Base-by-base conservation (phyloP, 352 stramenopile genomes). In the Lagenidium giganteum region DNA sequence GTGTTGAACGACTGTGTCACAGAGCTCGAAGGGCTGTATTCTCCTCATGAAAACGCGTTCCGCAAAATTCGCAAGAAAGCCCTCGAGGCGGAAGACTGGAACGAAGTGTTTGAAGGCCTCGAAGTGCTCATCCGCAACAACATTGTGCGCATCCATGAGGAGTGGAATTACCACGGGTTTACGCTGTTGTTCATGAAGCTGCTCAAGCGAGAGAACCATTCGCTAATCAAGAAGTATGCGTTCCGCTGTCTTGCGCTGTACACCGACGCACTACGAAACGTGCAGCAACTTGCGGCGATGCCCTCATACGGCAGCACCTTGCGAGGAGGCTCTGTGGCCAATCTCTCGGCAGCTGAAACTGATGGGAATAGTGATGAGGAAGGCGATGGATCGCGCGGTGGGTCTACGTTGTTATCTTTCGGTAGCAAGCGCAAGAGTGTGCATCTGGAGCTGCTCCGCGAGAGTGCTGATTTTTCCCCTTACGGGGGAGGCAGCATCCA, bases 221-320 rank as follows among this genome's bases (percentile, higher is more conserved):
- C 78, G 5, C 77, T 92, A 27, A 93, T 95, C 56, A 95, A 93
- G 51, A 93, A 95, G 45, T 94, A 94, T 51, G 82, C 82, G 5
- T 94, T 94, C 52, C 66, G 82, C 2, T 94, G 82, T 44, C 57
- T 94, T 21, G 77, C 82, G 32, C 61, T 94, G 14, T 94, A 88
- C 51, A 72, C 79, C 3, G 82, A 94, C 48, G 82, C 76, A 5
- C 87, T 76, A 27, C 63, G 82, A 24, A 87, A 67, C 48, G 49
- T 82, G n/a, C 58, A 76, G 53, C 77, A 92, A 44, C 61, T 94
- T 24, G 35, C 65, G 29, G 30, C 58, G 1, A 60, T 87, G 32
- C 50, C 67, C 1, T 52, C 64, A n/a, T 1, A 47, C 59, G 21
- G 46, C 4, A 16, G 30, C 1, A 14, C 46, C 12, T 26, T 41